Conservation (phyloP, 2,329 filamentous ascomycete species). For the Diatrype stigma region DNA sequence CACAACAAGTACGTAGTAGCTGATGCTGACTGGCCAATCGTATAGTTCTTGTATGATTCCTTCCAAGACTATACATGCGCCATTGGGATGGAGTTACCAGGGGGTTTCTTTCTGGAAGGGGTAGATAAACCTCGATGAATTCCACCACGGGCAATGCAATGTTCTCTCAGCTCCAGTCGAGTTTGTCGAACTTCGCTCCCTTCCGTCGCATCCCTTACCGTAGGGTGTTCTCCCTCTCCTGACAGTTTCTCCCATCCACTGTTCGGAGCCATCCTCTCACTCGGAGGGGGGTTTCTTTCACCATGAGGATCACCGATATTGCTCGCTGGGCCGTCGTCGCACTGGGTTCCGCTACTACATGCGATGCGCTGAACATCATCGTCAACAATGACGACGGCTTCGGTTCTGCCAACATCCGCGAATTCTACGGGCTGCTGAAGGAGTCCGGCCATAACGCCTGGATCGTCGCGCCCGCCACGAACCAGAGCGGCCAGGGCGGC, state of each 20-base stretch:
- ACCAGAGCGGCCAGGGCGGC: constrained; percentile 43
- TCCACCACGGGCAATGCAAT: too few species aligned
- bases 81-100: neutral
- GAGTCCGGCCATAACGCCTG: constrained; percentile 57
- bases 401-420: constrained; percentile 35
- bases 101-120: neutral
- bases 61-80: neutral
- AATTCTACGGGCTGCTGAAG: constrained; percentile 39
- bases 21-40: neutral
- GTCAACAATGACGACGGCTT: constrained; percentile 36
- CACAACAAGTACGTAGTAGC: neutral
- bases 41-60: neutral
- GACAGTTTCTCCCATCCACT: neutral
- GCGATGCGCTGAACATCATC: constrained; percentile 2
- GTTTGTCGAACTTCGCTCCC: neutral
- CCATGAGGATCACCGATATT: neutral
- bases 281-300: neutral
- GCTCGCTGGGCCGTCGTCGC: neutral
- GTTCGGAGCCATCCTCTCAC: neutral
- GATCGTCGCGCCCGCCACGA: constrained; percentile 36
- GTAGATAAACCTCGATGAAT: neutral
- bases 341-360: neutral
- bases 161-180: neutral
- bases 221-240: neutral
- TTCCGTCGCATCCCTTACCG: neutral